Conservation (phyloP, 768 basidiomycete genomes). For the Boletus sp. region DNA sequence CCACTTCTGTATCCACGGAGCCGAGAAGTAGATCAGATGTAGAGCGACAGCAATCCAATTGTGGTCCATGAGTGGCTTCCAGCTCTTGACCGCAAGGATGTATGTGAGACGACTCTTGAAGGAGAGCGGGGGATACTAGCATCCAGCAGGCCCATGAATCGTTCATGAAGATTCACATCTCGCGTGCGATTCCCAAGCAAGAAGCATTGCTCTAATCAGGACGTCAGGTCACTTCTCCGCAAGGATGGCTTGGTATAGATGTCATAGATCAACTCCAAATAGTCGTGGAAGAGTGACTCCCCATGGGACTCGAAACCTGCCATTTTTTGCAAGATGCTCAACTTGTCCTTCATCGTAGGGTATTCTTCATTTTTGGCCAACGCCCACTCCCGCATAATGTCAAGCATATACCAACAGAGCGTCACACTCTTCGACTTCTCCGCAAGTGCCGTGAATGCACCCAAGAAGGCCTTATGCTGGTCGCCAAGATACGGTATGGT, state of each 20-base stretch:
- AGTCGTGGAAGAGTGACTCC: constrained; percentile 75
- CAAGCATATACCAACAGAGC: constrained; percentile 82
- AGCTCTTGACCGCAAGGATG: constrained; percentile 89
- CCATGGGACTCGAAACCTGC: constrained; percentile 74
- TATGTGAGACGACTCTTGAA: constrained; percentile 80
- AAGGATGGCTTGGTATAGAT: constrained; percentile 88
- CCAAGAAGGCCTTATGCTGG: constrained; percentile 78
- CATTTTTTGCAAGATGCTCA: constrained; percentile 87
- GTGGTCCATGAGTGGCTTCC: constrained; percentile 89
- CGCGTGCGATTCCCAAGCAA: constrained; percentile 86
- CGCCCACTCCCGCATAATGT: constrained; percentile 88
- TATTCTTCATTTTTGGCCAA: constrained; percentile 79
- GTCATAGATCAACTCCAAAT: constrained; percentile 86
- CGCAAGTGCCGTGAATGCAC: constrained; percentile 73
- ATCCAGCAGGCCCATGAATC: constrained; percentile 89
- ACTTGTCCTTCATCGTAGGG: constrained; percentile 95
- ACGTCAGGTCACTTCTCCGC: constrained; percentile 90
- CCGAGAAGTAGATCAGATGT: constrained; percentile 86
- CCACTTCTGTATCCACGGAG: constrained; percentile 48
- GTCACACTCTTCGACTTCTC: constrained; percentile 83
- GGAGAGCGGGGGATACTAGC: constrained; percentile 83
- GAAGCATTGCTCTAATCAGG: constrained; percentile 90
- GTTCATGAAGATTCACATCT: constrained; percentile 73
- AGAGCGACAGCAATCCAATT: constrained; percentile 95
- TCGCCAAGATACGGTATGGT: constrained; percentile 84